Conservation (phyloP, 192 early-diverging fungal genomes). For the Backusella circina region DNA sequence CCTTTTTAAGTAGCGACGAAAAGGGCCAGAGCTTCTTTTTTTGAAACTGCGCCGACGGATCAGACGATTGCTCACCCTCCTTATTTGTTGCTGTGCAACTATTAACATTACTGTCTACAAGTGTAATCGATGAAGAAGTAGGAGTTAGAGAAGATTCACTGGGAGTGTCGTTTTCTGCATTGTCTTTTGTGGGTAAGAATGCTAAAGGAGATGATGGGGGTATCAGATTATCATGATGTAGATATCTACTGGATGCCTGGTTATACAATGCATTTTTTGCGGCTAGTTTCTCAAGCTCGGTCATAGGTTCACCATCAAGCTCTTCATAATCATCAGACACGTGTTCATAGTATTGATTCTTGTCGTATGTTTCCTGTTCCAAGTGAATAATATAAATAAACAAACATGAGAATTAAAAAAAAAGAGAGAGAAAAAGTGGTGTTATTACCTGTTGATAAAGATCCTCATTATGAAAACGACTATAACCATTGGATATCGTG, state of each 20-base stretch:
- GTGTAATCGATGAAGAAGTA: background rate
- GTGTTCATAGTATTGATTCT: background rate
- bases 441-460: background rate
- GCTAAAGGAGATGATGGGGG: background rate
- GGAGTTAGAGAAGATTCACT: background rate
- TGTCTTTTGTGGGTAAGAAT: background rate
- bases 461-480: background rate
- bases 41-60: background rate
- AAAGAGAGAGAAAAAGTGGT: background rate
- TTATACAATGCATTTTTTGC: slow-evolving; percentile 1
- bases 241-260: background rate
- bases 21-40: slow-evolving; percentile 5
- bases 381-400: background rate
- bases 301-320: slow-evolving; percentile 9
- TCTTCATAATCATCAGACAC: background rate
- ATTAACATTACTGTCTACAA: background rate
- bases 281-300: background rate
- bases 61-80: background rate
- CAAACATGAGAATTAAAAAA: background rate
- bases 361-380: background rate
- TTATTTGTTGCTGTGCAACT: background rate
- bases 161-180: background rate
- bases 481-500: background rate
- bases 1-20: background rate
- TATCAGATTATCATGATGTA: background rate